Evolutionary conservation across 1,284 basidiomycete species (phyloP).

Genomic region (Sporisorium sorghi): DNA sequence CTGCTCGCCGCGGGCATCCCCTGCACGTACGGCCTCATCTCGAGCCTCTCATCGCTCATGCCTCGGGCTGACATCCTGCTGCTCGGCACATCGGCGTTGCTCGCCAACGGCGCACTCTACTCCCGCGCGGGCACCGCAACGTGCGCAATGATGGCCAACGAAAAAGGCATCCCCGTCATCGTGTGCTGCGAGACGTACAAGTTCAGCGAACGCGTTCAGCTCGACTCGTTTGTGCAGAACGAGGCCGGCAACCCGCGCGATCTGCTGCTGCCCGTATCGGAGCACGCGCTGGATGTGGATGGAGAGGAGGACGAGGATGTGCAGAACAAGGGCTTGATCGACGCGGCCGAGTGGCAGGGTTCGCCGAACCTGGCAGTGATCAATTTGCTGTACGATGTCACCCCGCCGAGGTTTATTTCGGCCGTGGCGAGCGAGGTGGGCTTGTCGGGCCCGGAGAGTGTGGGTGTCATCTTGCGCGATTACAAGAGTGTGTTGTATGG

Average conservation of each 20-base stretch:
- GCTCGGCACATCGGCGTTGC: conserved; percentile 91
- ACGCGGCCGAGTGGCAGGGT: conserved; percentile 46
- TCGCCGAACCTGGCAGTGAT: conserved; percentile 55
- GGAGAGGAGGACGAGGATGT: conserved; percentile 5
- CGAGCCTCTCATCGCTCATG: conserved; percentile 86
- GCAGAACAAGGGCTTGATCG: conserved; percentile 33
- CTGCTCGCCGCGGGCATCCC: conserved; percentile 81
- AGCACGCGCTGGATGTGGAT: conserved; percentile 29
- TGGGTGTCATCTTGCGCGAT: conserved; percentile 66
- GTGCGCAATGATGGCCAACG: conserved; percentile 94
- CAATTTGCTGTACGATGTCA: conserved; percentile 67
- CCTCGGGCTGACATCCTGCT: conserved; percentile 83
- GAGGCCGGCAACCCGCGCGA: conserved; percentile 74
- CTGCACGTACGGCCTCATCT: conserved; percentile 90
- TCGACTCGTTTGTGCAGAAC: conserved; percentile 96
- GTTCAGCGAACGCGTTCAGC: conserved; percentile 89
- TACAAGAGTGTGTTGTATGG: conserved; percentile 68
- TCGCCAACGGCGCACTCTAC: conserved; percentile 94
- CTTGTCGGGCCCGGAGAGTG: conserved; percentile 66
- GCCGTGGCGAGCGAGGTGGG: conserved; percentile 68
- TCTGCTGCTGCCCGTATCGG: conserved; percentile 35
- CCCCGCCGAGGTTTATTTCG: conserved; percentile 64
- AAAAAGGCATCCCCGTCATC: conserved; percentile 88
- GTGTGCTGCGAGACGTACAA: conserved; percentile 99
- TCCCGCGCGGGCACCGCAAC: conserved; percentile 94